These are phyloP conservation scores for Penicillium sp. DNA, from an alignment of 2,329 filamentous ascomycete species.

Conservation along the genomic window DNA sequence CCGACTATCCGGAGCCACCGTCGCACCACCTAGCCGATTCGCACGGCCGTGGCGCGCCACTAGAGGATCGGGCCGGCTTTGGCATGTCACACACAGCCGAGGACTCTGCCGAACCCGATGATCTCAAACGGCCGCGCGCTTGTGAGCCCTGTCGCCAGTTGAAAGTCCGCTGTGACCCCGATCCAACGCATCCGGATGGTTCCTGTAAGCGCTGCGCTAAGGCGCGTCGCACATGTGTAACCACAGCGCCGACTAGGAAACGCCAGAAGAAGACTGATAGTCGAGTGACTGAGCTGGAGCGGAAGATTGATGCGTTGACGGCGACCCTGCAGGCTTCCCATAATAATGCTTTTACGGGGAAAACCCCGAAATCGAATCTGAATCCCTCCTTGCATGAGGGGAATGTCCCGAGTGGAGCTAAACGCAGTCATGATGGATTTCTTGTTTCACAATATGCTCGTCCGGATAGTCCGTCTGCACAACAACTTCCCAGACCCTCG, in stretches of 20 bases:
- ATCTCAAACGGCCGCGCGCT: conserved; percentile 68
- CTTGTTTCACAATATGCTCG: conserved; percentile 29
- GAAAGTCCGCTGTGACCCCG: conserved; percentile 85
- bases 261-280: conserved; percentile 91
- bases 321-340: conserved; percentile 70
- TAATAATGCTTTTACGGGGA: conserved; percentile 25
- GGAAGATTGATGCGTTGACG: conserved; percentile 87
- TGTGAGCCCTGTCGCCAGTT: conserved; percentile 76
- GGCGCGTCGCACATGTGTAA: conserved; percentile 74
- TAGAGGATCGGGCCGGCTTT: neutral
- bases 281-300: conserved; percentile 85
- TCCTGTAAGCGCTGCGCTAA: conserved; percentile 79
- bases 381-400: conserved; percentile 26
- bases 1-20: conserved; percentile 35
- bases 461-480: conserved; percentile 25
- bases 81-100: conserved; percentile 2
- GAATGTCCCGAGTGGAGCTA: conserved; percentile 29
- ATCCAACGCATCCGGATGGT: conserved; percentile 64
- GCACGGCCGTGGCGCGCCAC: conserved; percentile 7
- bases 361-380: neutral
- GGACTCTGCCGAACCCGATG: conserved; percentile 16
- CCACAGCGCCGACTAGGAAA: conserved; percentile 76
- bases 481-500: conserved; percentile 21
- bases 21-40: conserved; percentile 20
- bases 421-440: conserved; percentile 36